These are phyloP conservation scores for Sclerotinia nivalis DNA, from an alignment of 2,329 filamentous ascomycete species.

Conservation along the genomic window DNA sequence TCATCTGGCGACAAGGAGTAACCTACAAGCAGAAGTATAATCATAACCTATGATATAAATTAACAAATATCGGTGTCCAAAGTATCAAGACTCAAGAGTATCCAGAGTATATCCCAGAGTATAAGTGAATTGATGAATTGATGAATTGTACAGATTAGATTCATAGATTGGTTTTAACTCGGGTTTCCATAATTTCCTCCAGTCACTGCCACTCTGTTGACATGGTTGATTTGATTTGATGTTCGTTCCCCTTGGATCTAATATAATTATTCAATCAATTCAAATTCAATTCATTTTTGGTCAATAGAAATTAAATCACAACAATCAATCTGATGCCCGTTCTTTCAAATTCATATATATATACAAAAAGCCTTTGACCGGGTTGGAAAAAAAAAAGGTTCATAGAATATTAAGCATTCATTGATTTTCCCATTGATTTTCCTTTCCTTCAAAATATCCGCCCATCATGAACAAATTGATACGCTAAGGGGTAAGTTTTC, in stretches of 20 bases:
- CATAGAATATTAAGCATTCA: neutral
- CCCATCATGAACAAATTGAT: neutral
- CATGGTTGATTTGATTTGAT: neutral
- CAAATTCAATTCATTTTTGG: too few relatives aligned
- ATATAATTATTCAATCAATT: too few relatives aligned
- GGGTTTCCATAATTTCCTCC: neutral
- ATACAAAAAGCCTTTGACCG: neutral
- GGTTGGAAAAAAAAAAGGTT: neutral
- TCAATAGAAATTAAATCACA: too few relatives aligned
- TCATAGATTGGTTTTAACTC: neutral
- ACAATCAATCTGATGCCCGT: neutral
- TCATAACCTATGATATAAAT: too few relatives aligned
- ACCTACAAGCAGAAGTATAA: neutral
- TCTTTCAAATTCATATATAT: neutral
- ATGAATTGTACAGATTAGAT: neutral
- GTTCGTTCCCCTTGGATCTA: too few relatives aligned
- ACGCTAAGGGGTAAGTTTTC: neutral
- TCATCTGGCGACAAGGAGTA: too few relatives aligned
- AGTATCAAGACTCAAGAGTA: neutral
- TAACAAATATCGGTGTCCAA: too few relatives aligned
- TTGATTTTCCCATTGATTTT: neutral
- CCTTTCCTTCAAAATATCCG: neutral
- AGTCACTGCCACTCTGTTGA: neutral
- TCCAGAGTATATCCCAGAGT: neutral
- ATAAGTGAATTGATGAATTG: neutral